Evolutionary conservation across 345 rosid genomes (phyloP).

Genomic region (Acer negundo): DNA sequence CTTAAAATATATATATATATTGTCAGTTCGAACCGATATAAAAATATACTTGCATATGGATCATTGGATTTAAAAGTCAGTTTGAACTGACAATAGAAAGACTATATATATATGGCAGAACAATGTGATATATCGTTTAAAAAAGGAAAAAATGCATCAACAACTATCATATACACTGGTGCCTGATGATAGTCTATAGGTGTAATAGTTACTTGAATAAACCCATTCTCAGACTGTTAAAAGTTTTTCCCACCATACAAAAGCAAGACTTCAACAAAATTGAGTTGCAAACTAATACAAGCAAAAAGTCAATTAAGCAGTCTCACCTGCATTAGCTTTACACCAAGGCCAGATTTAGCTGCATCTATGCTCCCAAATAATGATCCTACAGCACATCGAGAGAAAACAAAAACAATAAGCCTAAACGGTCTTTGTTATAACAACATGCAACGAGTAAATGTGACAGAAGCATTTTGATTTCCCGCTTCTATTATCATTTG

Average conservation of each 20-base stretch:
- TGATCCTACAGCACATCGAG: conserved; percentile 61
- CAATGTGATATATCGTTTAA: not conserved
- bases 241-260: not conserved
- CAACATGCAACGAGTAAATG: conserved; percentile 3
- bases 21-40: too few species aligned
- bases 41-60: too few species aligned
- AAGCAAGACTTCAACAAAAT: not conserved
- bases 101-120: not conserved
- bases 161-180: not conserved
- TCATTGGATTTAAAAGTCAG: too few species aligned
- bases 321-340: conserved; percentile 89
- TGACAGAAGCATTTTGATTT: conserved; percentile 1
- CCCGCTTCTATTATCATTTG: not conserved
- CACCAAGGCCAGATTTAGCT: conserved; percentile 63
- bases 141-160: not conserved
- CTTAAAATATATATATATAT: not conserved
- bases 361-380: conserved; percentile 73
- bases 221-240: not conserved
- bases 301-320: not conserved
- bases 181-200: not conserved
- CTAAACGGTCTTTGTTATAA: not conserved
- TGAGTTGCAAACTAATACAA: not conserved
- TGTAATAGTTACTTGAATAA: not conserved
- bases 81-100: too few species aligned
- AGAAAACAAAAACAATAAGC: conserved; percentile 21